Conservation (phyloP, 2,329 filamentous ascomycete genomes). For the Neoarthrinium moseri region DNA sequence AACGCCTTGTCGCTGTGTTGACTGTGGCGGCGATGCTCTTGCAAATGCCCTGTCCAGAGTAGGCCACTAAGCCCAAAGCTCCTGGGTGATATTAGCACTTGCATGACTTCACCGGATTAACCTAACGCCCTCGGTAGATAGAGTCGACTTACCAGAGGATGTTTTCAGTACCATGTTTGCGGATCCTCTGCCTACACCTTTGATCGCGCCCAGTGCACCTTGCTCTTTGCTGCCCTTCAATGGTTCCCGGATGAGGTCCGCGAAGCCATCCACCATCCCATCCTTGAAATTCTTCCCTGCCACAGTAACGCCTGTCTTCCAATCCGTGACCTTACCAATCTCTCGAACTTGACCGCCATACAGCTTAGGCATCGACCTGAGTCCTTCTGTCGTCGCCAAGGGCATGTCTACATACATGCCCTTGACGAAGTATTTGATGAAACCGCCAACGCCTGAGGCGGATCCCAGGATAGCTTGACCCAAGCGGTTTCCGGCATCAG, state of each 20-base stretch:
- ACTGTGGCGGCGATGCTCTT: neutral
- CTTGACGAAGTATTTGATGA: slow-evolving; percentile 10
- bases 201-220: slow-evolving; percentile 37
- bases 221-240: slow-evolving; percentile 35
- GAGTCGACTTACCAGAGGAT: slow-evolving; percentile 11
- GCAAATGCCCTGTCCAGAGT: neutral
- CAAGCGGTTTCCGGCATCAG: neutral
- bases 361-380: slow-evolving; percentile 49
- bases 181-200: slow-evolving; percentile 41
- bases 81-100: neutral
- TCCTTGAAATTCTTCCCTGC: slow-evolving; percentile 42
- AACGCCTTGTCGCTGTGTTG: neutral
- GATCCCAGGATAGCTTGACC: neutral
- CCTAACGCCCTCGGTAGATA: neutral
- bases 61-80: neutral
- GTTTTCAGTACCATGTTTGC: slow-evolving; percentile 18
- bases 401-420: slow-evolving; percentile 40
- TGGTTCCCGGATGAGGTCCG: slow-evolving; percentile 41
- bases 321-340: slow-evolving; percentile 37
- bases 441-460: neutral
- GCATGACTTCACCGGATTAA: neutral
- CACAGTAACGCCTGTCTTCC: slow-evolving; percentile 40
- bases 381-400: slow-evolving; percentile 47
- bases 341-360: slow-evolving; percentile 45
- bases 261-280: slow-evolving; percentile 43